Evolutionary conservation across 2,329 filamentous ascomycete genomes (phyloP), one percentile per base, ranked within the genome.

Genomic region (Fusarium paranaense): DNA sequence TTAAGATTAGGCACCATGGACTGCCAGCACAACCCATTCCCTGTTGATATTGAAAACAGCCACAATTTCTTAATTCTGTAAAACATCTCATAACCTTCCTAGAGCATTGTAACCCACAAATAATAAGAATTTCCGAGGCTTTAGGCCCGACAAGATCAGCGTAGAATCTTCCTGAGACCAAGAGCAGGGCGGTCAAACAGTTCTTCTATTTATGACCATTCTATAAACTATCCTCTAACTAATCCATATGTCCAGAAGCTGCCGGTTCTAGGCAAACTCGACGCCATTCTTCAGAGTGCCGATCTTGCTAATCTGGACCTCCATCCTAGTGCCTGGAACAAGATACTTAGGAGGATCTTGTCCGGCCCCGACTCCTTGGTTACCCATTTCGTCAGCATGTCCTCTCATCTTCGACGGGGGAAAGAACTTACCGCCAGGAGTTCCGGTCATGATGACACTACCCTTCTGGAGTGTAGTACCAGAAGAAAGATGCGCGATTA

Each of bases 371-470:
- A 87, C 84, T 74, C 85, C 50, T 54, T 54, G 2, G 10, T 25
- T 7, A 2, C 18, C 38, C 42, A 25, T 47, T 9, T 16, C 1
- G 14, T 47, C 14, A 47, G 42, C 4, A 5, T 5, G 4, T 47
- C 7, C 20, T 47, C 22, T 16, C 2, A 47, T 10, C 0, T 25
- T 16, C 2, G 13, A 16, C 7, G 2, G 20, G 42, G 13, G 2
- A 32, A 5, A 54, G 27, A 32, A 54, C 50, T 54, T 54, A 54
- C 50, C 85, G 45, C 80, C 80, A 2, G 85, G 85, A 0, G 86
- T 88, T 6, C 85, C 86, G 0, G 85, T 87, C 81, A 87, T 81
- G 9, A 87, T 86, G 4, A 87, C 78, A 5, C 80, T 82, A 1
- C 86, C 85, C n/a, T 82, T 81, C 25, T 82, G 76, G 0, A 87